Evolutionary conservation across 768 basidiomycete genomes (phyloP).

Genomic region (Suillus ampliporus): DNA sequence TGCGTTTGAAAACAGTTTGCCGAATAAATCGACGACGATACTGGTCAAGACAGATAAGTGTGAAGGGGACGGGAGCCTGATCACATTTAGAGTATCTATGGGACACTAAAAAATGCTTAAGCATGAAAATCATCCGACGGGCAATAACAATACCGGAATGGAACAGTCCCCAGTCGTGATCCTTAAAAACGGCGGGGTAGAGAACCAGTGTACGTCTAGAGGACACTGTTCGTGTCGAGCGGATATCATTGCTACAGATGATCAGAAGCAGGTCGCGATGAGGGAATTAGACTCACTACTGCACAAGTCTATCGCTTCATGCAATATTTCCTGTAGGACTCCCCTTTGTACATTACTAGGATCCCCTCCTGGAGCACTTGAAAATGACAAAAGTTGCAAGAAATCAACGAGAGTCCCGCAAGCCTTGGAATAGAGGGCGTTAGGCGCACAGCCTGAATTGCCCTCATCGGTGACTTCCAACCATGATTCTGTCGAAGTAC

Average conservation of each 20-base stretch:
- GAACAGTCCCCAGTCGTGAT: conserved; percentile 37
- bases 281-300: background rate
- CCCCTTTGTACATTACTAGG: conserved; percentile 30
- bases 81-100: conserved; percentile 35
- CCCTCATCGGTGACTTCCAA: conserved; percentile 48
- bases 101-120: background rate
- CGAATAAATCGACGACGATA: conserved; percentile 50
- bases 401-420: conserved; percentile 49
- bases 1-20: conserved; percentile 47
- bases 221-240: conserved; percentile 40
- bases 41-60: conserved; percentile 54
- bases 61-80: conserved; percentile 44
- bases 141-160: conserved; percentile 34
- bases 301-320: conserved; percentile 3
- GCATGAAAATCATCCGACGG: background rate
- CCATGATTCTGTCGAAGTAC: conserved; percentile 64
- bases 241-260: background rate
- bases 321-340: conserved; percentile 45
- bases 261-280: background rate
- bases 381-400: conserved; percentile 37
- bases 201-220: conserved; percentile 46
- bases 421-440: conserved; percentile 53
- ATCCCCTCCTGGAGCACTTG: background rate
- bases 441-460: conserved; percentile 51
- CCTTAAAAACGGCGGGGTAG: conserved; percentile 41